These are phyloP conservation scores for Xylariales sp. DNA, from an alignment of 2,329 filamentous ascomycete species.

Conservation along the genomic window DNA sequence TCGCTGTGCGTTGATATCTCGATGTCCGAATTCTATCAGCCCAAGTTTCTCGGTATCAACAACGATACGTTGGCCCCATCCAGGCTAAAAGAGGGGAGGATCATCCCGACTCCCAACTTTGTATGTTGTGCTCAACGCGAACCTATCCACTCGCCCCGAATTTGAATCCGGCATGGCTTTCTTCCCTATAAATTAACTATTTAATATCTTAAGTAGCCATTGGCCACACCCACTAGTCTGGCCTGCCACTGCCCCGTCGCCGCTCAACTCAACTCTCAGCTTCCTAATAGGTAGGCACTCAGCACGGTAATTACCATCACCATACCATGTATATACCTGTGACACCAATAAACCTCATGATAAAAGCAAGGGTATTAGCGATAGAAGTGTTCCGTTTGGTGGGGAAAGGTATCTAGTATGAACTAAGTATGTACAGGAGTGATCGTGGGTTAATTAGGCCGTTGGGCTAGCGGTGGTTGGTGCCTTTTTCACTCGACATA, in stretches of 20 bases:
- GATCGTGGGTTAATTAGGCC: not conserved
- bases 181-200: too few species aligned
- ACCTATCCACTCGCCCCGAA: not conserved
- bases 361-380: slow-evolving; percentile 6
- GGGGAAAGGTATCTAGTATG: not conserved
- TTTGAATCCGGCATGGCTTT: not conserved
- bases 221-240: not conserved
- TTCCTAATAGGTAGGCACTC: not conserved
- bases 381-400: slow-evolving; percentile 4
- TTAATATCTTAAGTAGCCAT: not conserved
- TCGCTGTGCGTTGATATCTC: slow-evolving; percentile 14
- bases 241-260: not conserved
- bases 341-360: not conserved
- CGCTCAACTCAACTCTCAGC: not conserved
- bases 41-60: not conserved
- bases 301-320: too few species aligned
- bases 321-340: too few species aligned
- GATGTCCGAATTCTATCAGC: slow-evolving; percentile 12
- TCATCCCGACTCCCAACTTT: not conserved
- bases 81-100: slow-evolving; percentile 6
- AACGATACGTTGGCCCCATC: not conserved
- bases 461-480: not conserved
- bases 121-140: not conserved
- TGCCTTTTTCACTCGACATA: too few species aligned
- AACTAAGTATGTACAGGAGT: too few species aligned